Evolutionary conservation across 202 grass and related monocot genomes (phyloP), one percentile per base, ranked within the genome.

Genomic region (Digitaria exilis): DNA sequence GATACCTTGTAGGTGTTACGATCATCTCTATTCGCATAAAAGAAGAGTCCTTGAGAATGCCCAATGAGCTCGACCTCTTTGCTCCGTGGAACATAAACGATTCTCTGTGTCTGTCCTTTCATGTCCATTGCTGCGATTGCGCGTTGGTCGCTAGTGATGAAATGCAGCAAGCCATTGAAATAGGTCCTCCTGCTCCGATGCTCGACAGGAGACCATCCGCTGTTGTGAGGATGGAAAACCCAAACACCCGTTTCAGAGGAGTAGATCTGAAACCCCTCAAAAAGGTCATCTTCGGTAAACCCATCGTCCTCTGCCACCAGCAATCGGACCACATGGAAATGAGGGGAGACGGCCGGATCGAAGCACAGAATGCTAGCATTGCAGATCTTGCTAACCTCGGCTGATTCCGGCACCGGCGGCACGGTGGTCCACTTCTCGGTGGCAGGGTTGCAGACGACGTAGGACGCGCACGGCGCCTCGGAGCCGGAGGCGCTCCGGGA

Each of bases 301-400:
- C 46, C 61, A 7, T 66, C 46, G 9, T 22, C 13, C 28, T 76
- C 70, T 29, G 2, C 2, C 39, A 58, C 50, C 6, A 77, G 73
- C 10, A 84, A 21, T 9, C 16, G 13, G 5, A 84, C 66, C 8
- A 84, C 63, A 48, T 77, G 63, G 73, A 84, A 84, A 11, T 57
- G 26, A 14, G 9, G 5, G 39, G 39, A 59, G 15, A 77, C 6
- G 12, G 28, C 28, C 0, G 63, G 63, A 19, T 69, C 73, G 3
- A 60, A 84, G 29, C 63, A 70, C 67, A 70, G 42, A 12, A 70
- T 46, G 37, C 65, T 42, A 8, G 41, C 1, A 8, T 4, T 4
- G 66, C 22, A 28, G 22, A 28, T 70, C 22, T 46, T 28, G 41
- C 6, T 6, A 24, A 14, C 67, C 25, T 6, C 13, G 67, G 42